Evolutionary conservation across 164 flowering plant genomes (phyloP), one percentile per base, ranked within the genome.

Genomic region (Nymphaea thermarum): DNA sequence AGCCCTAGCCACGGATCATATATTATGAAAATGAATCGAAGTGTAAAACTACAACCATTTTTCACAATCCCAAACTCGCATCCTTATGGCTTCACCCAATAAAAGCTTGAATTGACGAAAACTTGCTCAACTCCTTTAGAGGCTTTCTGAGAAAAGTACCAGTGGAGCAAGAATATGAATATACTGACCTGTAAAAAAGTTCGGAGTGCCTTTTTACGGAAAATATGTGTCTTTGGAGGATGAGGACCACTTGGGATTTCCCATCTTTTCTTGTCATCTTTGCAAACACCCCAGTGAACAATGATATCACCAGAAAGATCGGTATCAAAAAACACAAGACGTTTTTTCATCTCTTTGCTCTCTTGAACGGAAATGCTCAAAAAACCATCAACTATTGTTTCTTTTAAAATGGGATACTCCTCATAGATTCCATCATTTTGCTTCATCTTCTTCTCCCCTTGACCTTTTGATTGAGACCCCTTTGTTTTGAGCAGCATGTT

Each of bases 211-310:
- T 83, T 94, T 61, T 84, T 84, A 82, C 87, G 87, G 77, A 88
- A 91, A 43, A 62, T 60, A 66, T 68, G 69, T 62, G 99, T 91
- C 47, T 81, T 75, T 41, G 86, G 84, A 64, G 98, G 96, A 81
- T 83, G 76, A 45, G 96, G 88, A 42, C 67, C 79, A 61, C 77
- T 71, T 62, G 96, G 98, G 76, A 94, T 72, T 80, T 91, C 96
- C 99, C 99, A 94, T 17, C 47, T 80, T 77, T 65, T 84, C 66
- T 71, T 65, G 73, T 77, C 74, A 73, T 81, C 84, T 79, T 82
- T 83, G 80, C 87, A 88, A 65, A 87, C 85, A 71, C 98, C 98
- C 99, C 99, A 94, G 76, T 94, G 99, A 76, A 91, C 77, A 71
- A 90, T 69, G 68, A 91, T 85, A 82, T 86, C 81, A 76, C 89